Evolutionary conservation across 2,329 filamentous ascomycete genomes (phyloP).

Genomic region (Verticillium klebahnii): DNA sequence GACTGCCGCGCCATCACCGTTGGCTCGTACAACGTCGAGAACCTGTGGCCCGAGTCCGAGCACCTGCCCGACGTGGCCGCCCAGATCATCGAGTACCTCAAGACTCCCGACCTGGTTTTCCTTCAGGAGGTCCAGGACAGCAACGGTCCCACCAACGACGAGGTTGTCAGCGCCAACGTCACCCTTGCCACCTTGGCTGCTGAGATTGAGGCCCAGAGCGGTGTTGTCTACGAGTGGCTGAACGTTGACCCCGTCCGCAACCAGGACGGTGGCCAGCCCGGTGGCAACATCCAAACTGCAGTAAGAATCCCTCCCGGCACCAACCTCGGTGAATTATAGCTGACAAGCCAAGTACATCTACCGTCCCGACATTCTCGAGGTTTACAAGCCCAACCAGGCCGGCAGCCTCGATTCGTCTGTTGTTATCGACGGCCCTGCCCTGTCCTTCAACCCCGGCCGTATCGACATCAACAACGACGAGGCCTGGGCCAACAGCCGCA

Average conservation of each 20-base stretch:
- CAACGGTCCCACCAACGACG: slow-evolving; percentile 57
- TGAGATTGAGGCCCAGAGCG: slow-evolving; percentile 44
- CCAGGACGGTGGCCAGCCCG: slow-evolving; percentile 61
- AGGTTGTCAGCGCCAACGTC: slow-evolving; percentile 47
- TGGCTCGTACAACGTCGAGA: slow-evolving; percentile 67
- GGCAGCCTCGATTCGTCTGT: slow-evolving; percentile 48
- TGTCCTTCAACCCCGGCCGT: slow-evolving; percentile 65
- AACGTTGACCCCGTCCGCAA: slow-evolving; percentile 56
- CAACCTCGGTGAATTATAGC: neutral
- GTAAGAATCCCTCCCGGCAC: neutral
- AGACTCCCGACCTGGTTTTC: slow-evolving; percentile 61
- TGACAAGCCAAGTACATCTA: slow-evolving; percentile 50
- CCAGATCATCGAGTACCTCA: slow-evolving; percentile 61
- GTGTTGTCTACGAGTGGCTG: slow-evolving; percentile 53
- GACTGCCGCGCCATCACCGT: slow-evolving; percentile 59
- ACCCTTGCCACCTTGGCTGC: slow-evolving; percentile 53
- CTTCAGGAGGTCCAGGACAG: slow-evolving; percentile 69
- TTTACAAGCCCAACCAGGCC: slow-evolving; percentile 57
- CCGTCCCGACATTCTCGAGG: slow-evolving; percentile 52
- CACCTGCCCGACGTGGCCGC: slow-evolving; percentile 55
- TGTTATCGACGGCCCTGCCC: slow-evolving; percentile 51
- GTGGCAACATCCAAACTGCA: slow-evolving; percentile 69
- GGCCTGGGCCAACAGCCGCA: slow-evolving; percentile 58
- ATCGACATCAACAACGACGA: slow-evolving; percentile 54
- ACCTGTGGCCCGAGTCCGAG: slow-evolving; percentile 52